Evolutionary conservation across 257 asterid species (phyloP), one percentile per base, ranked within the genome.

Genomic region (Nicotiana otophora): DNA sequence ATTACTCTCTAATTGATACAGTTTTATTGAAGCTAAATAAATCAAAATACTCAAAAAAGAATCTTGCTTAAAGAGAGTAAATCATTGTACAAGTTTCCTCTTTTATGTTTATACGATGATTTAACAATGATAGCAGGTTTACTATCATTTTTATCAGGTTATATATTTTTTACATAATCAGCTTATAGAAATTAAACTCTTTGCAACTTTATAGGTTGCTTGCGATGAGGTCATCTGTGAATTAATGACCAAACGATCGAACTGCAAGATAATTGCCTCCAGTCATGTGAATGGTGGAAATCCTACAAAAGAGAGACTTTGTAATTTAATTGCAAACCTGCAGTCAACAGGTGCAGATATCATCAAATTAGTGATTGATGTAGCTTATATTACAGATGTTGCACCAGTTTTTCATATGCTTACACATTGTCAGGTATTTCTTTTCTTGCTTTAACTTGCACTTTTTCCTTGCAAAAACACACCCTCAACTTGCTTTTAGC

Each of bases 341-440:
- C 97, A 92, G 83, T 87, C 89, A 1, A 84, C 87, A 3, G 92
- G 90, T 20, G 95, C 91, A n/a, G 97, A 91, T 67, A 78, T 87
- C 51, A 75, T 91, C 30, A 91, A 92, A 82, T 91, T 92, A 53
- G 89, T 87, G 42, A 87, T 92, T 54, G 85, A 90, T 80, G 93
- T 92, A 17, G 81, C 88, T 84, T 89, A 84, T 74, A 92, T 90
- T 68, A 90, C 92, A 5, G 90, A 92, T 6, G 92, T 91, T 0
- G 97, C 92, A 42, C 92, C 95, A 19, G 84, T 92, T 77, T 91
- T 92, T 74, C 93, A 88, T 84, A 51, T 90, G 86, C 88, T 91
- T 66, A 83, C 92, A 14, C 97, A 90, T 81, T 89, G 84, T 81
- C 97, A 90, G 94, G 96, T 92, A 19, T 53, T 17, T 17, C 28